Evolutionary conservation across 495 filamentous ascomycete genomes (phyloP).

Genomic region (Trichoderma orchidacearum): DNA sequence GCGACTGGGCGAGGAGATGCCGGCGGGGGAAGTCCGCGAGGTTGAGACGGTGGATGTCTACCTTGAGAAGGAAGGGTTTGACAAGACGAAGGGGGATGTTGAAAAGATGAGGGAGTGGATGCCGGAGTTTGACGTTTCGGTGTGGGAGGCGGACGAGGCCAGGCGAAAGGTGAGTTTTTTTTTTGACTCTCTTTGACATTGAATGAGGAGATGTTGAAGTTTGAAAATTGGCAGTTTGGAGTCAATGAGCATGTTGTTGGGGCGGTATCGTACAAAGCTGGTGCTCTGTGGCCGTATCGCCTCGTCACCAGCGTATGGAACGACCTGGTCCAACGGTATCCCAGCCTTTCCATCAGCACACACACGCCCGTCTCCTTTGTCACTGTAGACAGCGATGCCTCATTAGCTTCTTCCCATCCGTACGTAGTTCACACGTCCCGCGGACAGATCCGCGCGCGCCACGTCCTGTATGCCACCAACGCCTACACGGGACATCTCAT

Average conservation of each 20-base stretch:
- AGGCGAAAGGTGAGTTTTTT: slow-evolving; percentile 10
- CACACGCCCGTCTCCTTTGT: slow-evolving; percentile 16
- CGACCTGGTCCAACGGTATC: slow-evolving; percentile 14
- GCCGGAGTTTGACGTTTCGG: slow-evolving; percentile 13
- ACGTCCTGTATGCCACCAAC: slow-evolving; percentile 37
- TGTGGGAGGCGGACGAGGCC: slow-evolving; percentile 13
- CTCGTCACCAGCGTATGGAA: slow-evolving; percentile 27
- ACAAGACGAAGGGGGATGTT: slow-evolving; percentile 17
- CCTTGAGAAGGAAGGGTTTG: slow-evolving; percentile 19
- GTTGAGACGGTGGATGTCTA: slow-evolving; percentile 24
- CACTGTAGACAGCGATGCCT: not conserved
- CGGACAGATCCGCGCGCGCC: slow-evolving; percentile 19
- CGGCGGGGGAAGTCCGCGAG: slow-evolving; percentile 14
- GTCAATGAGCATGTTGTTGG: slow-evolving; percentile 14
- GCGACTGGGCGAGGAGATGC: slow-evolving; percentile 13
- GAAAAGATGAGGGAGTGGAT: slow-evolving; percentile 16
- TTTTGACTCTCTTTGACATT: not conserved
- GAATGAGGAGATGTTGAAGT: not conserved
- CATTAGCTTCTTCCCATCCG: not conserved
- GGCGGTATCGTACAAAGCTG: slow-evolving; percentile 21
- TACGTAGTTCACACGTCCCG: slow-evolving; percentile 21
- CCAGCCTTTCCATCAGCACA: slow-evolving; percentile 23
- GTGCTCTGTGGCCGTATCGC: slow-evolving; percentile 29
- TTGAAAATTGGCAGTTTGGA: slow-evolving; percentile 9
- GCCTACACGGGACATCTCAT: slow-evolving; percentile 30